Conservation (phyloP, 176 grass and related monocot species). For the Phyllostachys edulis region DNA sequence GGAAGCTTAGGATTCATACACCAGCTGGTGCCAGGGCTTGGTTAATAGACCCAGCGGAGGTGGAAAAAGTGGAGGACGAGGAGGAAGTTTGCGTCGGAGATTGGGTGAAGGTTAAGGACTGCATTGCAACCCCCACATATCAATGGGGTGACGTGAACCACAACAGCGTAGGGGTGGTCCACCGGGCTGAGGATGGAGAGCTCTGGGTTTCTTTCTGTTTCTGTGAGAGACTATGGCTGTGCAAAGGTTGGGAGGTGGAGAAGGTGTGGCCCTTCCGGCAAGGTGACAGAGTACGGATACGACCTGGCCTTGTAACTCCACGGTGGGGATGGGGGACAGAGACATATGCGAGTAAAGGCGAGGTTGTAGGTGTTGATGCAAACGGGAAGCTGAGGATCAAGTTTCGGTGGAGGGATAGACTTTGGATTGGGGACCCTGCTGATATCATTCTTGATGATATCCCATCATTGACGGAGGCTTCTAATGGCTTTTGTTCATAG, state of each 20-base stretch:
- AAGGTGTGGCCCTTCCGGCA: slow-evolving; percentile 78
- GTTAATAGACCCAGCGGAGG: slow-evolving; percentile 95
- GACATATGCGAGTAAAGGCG: slow-evolving; percentile 79
- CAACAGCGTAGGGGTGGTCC: slow-evolving; percentile 83
- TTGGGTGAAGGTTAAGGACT: slow-evolving; percentile 94
- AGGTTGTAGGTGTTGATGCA: slow-evolving; percentile 89
- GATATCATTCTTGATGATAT: slow-evolving; percentile 87
- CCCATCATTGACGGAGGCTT: slow-evolving; percentile 37
- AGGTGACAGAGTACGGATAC: slow-evolving; percentile 71
- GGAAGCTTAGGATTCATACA: slow-evolving; percentile 93
- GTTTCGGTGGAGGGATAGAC: slow-evolving; percentile 90
- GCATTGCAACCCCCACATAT: slow-evolving; percentile 68
- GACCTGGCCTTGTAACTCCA: slow-evolving; percentile 71
- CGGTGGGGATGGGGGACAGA: slow-evolving; percentile 98
- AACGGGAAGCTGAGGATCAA: slow-evolving; percentile 94
- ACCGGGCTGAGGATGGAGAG: slow-evolving; percentile 82
- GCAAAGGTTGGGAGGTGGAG: slow-evolving; percentile 89
- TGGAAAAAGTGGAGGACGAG: slow-evolving; percentile 87
- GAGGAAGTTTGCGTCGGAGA: slow-evolving; percentile 74
- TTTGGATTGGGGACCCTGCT: slow-evolving; percentile 94
- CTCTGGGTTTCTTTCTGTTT: slow-evolving; percentile 97
- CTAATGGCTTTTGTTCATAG: slow-evolving; percentile 69
- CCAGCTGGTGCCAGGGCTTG: slow-evolving; percentile 90
- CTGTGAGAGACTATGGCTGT: slow-evolving; percentile 91
- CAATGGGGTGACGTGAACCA: slow-evolving; percentile 96